Evolutionary conservation across 768 basidiomycete species (phyloP), one percentile per base, ranked within the genome.

Genomic region (Favolaschia claudopus): DNA sequence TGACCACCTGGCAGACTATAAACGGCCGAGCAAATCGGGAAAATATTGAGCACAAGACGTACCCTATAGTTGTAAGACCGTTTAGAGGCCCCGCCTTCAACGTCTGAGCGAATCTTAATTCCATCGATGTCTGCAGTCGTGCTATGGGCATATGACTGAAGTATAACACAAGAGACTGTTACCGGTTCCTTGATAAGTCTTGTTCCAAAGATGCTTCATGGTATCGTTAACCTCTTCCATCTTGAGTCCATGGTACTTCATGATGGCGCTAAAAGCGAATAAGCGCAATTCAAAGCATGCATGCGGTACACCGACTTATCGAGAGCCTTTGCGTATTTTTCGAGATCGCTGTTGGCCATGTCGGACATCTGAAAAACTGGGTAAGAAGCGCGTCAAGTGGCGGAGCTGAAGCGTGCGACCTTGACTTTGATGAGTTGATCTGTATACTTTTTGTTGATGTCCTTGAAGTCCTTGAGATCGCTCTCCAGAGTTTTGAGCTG

Each of bases 211-310:
- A 69, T 97, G 94, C 44, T 90, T 90, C 87, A 99, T 96, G 14
- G 90, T 96, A 68, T 97, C 95, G 69, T 99, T 99, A 67, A 99
- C 95, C 79, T 99, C 97, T 74, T 96, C 94, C 97, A 99, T 97
- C 77, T 99, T 99, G 67, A 97, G 82, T 14, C 88, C 79, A 69
- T 99, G 97, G 69, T 98, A 99, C 74, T 93, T 94, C 93, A 99
- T 97, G 73, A 99, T 99, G 37, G 96, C 97, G 65, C 96, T 98
- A 56, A 2, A 55, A 61, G 42, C 36, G 37, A 31, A 60, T 75
- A 48, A 70, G 58, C 49, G 6, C 25, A 17, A 28, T 28, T 40
- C 40, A 27, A 39, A 28, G 34, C 6, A 34, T 20, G 19, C 32
- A 43, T 55, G 29, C 28, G 45, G 22, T 2, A 14, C 20, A 70